phyloP scores from a whole-genome alignment of 78 protist genomes.

The Dictyostelium firmibasis region DNA sequence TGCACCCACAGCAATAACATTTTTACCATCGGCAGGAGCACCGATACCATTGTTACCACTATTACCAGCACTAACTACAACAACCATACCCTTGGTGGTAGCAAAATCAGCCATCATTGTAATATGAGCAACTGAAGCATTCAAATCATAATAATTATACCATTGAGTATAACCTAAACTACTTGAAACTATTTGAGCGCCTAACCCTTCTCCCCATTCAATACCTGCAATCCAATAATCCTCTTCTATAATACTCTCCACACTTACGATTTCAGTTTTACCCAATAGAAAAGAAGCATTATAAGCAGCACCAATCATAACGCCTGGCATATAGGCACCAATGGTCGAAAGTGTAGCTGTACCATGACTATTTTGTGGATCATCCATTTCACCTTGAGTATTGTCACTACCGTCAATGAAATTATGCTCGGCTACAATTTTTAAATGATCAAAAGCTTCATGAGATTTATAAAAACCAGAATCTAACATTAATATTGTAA shows the following conservation, averaged over 20 bases:
- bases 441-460: slow-evolving; percentile 36
- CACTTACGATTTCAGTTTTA: slow-evolving; percentile 34
- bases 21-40: slow-evolving; percentile 76
- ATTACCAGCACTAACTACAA: slow-evolving; percentile 71
- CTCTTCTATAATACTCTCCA: slow-evolving; percentile 42
- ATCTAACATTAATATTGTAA: slow-evolving; percentile 56
- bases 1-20: slow-evolving; percentile 63
- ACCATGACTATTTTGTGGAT: slow-evolving; percentile 71
- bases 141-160: slow-evolving; percentile 56
- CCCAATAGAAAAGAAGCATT: slow-evolving; percentile 55
- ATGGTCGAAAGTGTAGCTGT: slow-evolving; percentile 71
- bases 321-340: slow-evolving; percentile 61
- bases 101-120: slow-evolving; percentile 66
- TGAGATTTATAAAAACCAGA: slow-evolving; percentile 75
- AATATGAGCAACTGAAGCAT: not conserved
- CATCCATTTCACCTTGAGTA: slow-evolving; percentile 26
- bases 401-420: slow-evolving; percentile 29
- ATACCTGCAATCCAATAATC: slow-evolving; percentile 62
- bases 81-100: slow-evolving; percentile 57
- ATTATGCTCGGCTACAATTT: slow-evolving; percentile 25
- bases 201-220: slow-evolving; percentile 74
- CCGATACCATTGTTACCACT: slow-evolving; percentile 39
- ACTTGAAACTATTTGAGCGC: slow-evolving; percentile 51
- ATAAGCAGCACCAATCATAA: slow-evolving; percentile 70
- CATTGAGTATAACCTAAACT: slow-evolving; percentile 74